These are phyloP conservation scores for Xerocomellus intermedius DNA, from an alignment of 768 basidiomycete genomes.

Conservation along the genomic window DNA sequence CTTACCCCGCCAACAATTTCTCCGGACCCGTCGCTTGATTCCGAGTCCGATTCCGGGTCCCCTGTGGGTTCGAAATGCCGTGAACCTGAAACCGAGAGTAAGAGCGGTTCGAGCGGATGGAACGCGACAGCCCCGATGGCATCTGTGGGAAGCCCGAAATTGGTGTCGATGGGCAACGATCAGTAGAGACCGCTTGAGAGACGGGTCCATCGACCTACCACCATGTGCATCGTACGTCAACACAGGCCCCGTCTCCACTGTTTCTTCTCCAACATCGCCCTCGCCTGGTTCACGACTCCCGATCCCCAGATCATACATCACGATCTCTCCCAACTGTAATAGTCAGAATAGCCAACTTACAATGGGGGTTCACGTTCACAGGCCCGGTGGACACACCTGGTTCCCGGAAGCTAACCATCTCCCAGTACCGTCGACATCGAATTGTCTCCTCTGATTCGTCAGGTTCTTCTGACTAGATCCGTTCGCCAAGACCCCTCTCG, in stretches of 20 bases:
- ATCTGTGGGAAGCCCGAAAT: conserved; percentile 42
- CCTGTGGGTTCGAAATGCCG: conserved; percentile 64
- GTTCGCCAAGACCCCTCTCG: background rate
- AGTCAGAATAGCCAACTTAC: background rate
- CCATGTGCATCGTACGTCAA: conserved; percentile 52
- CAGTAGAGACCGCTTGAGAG: background rate
- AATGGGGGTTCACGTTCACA: background rate
- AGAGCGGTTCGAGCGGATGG: conserved; percentile 57
- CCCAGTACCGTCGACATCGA: conserved; percentile 74
- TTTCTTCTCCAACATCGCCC: background rate
- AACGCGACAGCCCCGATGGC: conserved; percentile 71
- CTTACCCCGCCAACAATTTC: background rate
- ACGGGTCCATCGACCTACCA: conserved; percentile 40
- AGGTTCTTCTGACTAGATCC: background rate
- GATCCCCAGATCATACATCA: conserved; percentile 51
- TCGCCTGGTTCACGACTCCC: conserved; percentile 5
- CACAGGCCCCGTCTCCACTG: conserved; percentile 24
- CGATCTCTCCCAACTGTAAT: conserved; percentile 55
- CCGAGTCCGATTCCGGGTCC: conserved; percentile 18
- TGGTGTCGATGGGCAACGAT: background rate
- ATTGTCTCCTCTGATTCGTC: conserved; percentile 78
- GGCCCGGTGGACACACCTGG: conserved; percentile 46
- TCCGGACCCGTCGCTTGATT: conserved; percentile 5
- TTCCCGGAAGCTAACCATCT: conserved; percentile 63
- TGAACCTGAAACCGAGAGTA: conserved; percentile 75